Evolutionary conservation across 164 flowering plant species (phyloP).

Genomic region (Vitis vinifera): DNA sequence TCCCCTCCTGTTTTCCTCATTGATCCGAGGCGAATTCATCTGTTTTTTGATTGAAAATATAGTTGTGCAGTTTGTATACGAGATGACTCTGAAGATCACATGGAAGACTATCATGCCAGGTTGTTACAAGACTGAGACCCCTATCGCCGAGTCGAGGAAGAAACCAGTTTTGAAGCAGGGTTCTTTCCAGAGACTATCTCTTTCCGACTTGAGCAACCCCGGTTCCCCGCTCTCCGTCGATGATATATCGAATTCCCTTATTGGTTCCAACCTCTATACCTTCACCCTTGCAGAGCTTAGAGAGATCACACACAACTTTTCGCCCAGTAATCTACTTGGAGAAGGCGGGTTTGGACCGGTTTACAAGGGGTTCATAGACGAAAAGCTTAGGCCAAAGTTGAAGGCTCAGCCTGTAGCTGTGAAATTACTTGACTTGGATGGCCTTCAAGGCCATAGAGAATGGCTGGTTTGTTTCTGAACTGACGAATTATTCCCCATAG

Average conservation of each 20-base stretch:
- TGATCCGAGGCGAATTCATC: too few species aligned
- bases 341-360: constrained; percentile 93
- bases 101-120: constrained; percentile 27
- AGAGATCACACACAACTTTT: constrained; percentile 51
- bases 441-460: constrained; percentile 29
- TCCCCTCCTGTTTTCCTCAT: too few species aligned
- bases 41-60: too few species aligned
- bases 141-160: constrained; percentile 3
- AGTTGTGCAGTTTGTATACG: neutral
- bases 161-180: constrained; percentile 9
- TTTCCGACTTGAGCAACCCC: constrained; percentile 53
- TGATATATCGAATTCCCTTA: constrained; percentile 56
- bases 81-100: constrained; percentile 21
- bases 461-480: constrained; percentile 24
- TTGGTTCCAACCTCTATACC: constrained; percentile 48
- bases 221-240: constrained; percentile 42
- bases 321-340: constrained; percentile 55
- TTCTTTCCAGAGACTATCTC: constrained; percentile 45
- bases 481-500: neutral
- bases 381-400: constrained; percentile 59
- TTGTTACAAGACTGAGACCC: constrained; percentile 27
- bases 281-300: constrained; percentile 60
- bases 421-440: constrained; percentile 46
- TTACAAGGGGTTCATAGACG: constrained; percentile 76
- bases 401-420: constrained; percentile 75